Base-by-base conservation (phyloP, 2,329 filamentous ascomycete genomes). In the Neocucurbitaria cava region DNA sequence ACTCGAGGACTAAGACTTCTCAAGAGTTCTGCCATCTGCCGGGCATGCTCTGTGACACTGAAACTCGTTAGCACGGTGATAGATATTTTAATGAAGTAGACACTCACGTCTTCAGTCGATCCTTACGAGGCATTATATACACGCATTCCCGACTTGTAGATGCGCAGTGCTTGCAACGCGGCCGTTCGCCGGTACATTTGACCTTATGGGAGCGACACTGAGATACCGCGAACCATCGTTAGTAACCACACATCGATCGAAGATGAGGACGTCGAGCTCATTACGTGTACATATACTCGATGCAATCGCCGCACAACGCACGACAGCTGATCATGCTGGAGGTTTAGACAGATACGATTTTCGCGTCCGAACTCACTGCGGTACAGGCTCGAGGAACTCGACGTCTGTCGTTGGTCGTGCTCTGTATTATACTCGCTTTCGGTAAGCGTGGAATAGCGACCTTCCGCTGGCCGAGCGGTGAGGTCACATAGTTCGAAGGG, bases 181-280 rank as follows among this genome's bases (percentile, higher is more conserved):
- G 76, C 33, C 59, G 66, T 41, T 72, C 65, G 21, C 76, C 76
- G 36, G 73, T 72, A 57, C 76, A 78, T 54, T 76, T 78, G 61
- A 77, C 74, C 61, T 78, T 78, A 44, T 76, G 70, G 49, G 63
- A 61, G 30, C 76, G 74, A 61, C 76, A 78, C 65, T 68, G 64
- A 33, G 59, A n/a, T n/a, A n/a, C n/a, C 18, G 33, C 41, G 42
- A 38, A 26, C 23, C 21, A n/a, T 40, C 26, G 48, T 68, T 46
- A 68, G 65, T 48, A 42, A 46, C 26, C 17, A 28, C 46, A 42
- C 39, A 31, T 45, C 33, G 45, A 44, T 45, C 33, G 45, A 44
- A 26, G 13, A 17, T 17, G 44, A 39, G 18, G 38, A n/a, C 10
- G 20, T 39, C 15, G 20, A 35, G 45, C 42, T 46, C 51, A 53